A percentile compares a stretch with the other conserved stretches of the same genome.
These are phyloP conservation scores for Solanum tarapatanum DNA, from an alignment of 257 asterid genomes.

Conservation along the genomic window DNA sequence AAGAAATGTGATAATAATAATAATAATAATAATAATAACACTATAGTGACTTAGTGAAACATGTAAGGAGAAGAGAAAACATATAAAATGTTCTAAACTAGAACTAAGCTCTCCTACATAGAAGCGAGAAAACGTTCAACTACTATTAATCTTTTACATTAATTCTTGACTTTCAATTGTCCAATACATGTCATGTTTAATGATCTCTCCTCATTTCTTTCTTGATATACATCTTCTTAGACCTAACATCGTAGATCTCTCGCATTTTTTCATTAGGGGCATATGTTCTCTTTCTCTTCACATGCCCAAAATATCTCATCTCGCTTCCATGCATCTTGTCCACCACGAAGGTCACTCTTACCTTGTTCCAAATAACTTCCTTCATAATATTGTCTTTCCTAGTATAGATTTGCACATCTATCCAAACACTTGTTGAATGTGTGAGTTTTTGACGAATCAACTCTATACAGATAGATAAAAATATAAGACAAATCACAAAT, in stretches of 20 bases:
- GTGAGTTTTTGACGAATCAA: background rate
- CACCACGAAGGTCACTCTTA: no score
- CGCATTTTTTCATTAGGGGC: background rate
- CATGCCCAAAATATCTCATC: background rate
- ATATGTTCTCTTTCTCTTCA: background rate
- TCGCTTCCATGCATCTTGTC: background rate
- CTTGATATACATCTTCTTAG: background rate
- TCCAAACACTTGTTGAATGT: background rate
- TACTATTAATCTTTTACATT: background rate
- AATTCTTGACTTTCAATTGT: background rate
- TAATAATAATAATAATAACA: background rate
- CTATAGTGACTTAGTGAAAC: background rate
- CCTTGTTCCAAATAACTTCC: background rate
- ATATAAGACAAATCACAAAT: background rate
- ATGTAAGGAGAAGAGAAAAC: background rate
- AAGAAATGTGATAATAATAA: background rate
- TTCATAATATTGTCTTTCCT: background rate
- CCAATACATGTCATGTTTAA: background rate
- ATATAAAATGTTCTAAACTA: background rate
- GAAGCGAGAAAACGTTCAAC: background rate
- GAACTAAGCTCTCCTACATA: background rate
- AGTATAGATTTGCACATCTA: background rate
- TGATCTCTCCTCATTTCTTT: background rate
- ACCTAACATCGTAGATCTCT: rapidly evolving
- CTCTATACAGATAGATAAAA: background rate